Percentiles rank a stretch among this genome's conserved stretches.
Evolutionary conservation across 108 stramenopile species (phyloP).

Genomic region (Nitzschia sp.): DNA sequence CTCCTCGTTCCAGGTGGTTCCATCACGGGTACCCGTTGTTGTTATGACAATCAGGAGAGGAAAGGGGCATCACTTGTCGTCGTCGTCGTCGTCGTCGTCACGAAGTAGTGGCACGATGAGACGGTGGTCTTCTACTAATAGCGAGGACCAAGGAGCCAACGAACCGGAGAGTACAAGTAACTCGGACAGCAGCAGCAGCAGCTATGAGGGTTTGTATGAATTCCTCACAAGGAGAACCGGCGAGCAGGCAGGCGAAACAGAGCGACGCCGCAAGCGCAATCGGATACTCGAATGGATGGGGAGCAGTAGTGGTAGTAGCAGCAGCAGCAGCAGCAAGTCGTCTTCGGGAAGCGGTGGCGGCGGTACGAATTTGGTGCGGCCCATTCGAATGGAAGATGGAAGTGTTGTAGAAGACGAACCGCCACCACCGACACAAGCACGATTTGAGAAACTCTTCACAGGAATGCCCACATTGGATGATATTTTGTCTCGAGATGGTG

Average conservation of each 20-base stretch:
- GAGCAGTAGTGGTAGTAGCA: neutral
- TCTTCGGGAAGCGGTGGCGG: conserved; percentile 2
- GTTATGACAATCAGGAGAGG: too few relatives aligned
- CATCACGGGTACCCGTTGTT: neutral
- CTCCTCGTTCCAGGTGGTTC: neutral
- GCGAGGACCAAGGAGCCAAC: conserved; percentile 2
- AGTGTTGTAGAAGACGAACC: conserved; percentile 8
- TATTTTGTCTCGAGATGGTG: conserved; percentile 29
- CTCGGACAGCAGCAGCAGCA: neutral
- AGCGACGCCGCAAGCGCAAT: conserved; percentile 36
- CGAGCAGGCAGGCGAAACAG: conserved; percentile 14
- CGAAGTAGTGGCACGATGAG: too few relatives aligned
- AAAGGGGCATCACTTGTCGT: too few relatives aligned
- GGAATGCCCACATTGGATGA: conserved; percentile 48
- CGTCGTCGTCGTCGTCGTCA: too few relatives aligned
- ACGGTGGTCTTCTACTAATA: too few relatives aligned
- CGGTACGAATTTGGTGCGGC: conserved; percentile 14
- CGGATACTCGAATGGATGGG: conserved; percentile 26
- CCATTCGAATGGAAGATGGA: conserved; percentile 30
- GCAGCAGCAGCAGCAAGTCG: too few relatives aligned
- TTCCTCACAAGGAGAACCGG: conserved; percentile 27
- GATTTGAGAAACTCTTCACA: conserved; percentile 37
- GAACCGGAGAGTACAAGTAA: neutral
- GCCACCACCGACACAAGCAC: conserved; percentile 16
- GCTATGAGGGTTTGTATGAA: conserved; percentile 28